Evolutionary conservation across 192 early-diverging fungal genomes (phyloP).

Genomic region (Gigaspora rosea): DNA sequence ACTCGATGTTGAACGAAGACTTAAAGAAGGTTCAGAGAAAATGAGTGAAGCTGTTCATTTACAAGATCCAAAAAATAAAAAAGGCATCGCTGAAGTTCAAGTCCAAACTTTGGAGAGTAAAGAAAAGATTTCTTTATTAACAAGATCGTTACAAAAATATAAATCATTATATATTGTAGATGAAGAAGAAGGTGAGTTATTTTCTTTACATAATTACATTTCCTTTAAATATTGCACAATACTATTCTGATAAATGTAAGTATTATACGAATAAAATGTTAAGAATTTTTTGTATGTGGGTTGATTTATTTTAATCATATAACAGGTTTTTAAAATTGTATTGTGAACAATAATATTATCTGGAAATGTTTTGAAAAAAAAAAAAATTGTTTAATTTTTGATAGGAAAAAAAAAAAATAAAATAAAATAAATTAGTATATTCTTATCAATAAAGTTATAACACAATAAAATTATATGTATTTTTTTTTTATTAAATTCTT

Average conservation of each 20-base stretch:
- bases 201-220: too few relatives aligned
- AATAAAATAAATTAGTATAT: not conserved
- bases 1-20: conserved; percentile 91
- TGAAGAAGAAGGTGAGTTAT: conserved; percentile 63
- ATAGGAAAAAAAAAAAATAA: too few relatives aligned
- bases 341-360: too few relatives aligned
- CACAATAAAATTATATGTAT: not conserved
- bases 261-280: too few relatives aligned
- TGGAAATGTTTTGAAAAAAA: too few relatives aligned
- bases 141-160: conserved; percentile 80
- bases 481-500: not conserved
- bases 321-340: too few relatives aligned
- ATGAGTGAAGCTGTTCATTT: conserved; percentile 55
- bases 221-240: too few relatives aligned
- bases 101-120: conserved; percentile 65
- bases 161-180: conserved; percentile 80
- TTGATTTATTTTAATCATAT: too few relatives aligned
- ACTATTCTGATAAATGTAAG: too few relatives aligned
- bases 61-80: conserved; percentile 58
- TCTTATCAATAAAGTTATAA: not conserved
- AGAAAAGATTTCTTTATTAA: conserved; percentile 75
- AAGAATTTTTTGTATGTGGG: not conserved
- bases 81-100: conserved; percentile 54
- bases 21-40: conserved; percentile 80
- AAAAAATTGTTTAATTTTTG: too few relatives aligned